A percentile compares a stretch with the other conserved stretches of the same genome.
These are phyloP conservation scores for Penicillium fimorum DNA, from an alignment of 495 filamentous ascomycete genomes.

Conservation along the genomic window DNA sequence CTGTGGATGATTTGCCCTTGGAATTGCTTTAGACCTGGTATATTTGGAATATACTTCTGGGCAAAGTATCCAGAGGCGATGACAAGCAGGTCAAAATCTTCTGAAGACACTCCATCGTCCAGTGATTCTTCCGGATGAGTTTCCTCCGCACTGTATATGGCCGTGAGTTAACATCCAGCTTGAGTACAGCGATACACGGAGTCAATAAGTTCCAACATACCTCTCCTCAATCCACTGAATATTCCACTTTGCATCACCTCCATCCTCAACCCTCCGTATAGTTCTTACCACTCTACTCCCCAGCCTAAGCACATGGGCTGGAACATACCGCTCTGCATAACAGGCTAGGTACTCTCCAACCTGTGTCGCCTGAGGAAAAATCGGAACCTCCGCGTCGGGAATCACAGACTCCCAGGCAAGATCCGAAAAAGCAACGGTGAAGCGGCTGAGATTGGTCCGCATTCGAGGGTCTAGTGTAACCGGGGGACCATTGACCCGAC, in stretches of 20 bases:
- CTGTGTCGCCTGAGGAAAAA: constrained; percentile 73
- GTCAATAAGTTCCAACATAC: constrained; percentile 19
- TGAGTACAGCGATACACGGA: not conserved
- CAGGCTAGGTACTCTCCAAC: constrained; percentile 69
- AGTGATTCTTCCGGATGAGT: not conserved
- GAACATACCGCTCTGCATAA: constrained; percentile 60
- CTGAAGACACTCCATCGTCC: constrained; percentile 14
- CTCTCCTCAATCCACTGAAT: constrained; percentile 44
- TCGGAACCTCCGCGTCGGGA: constrained; percentile 39
- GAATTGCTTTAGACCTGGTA: constrained; percentile 35
- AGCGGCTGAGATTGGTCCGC: constrained; percentile 75
- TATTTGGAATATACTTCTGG: constrained; percentile 52
- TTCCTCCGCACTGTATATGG: constrained; percentile 9
- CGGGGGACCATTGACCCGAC: not conserved
- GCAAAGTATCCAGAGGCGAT: constrained; percentile 79
- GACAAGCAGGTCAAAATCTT: constrained; percentile 69
- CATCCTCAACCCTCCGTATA: constrained; percentile 28
- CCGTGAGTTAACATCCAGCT: constrained; percentile 10
- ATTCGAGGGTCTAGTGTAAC: constrained; percentile 63
- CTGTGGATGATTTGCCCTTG: constrained; percentile 56
- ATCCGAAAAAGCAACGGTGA: constrained; percentile 79
- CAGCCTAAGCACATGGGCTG: constrained; percentile 46
- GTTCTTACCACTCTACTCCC: constrained; percentile 52
- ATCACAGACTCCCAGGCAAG: constrained; percentile 61
- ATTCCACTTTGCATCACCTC: constrained; percentile 49